Evolutionary conservation across 2,329 filamentous ascomycete genomes (phyloP), one percentile per base, ranked within the genome.

Genomic region (Neophaeococcomyces aloes): DNA sequence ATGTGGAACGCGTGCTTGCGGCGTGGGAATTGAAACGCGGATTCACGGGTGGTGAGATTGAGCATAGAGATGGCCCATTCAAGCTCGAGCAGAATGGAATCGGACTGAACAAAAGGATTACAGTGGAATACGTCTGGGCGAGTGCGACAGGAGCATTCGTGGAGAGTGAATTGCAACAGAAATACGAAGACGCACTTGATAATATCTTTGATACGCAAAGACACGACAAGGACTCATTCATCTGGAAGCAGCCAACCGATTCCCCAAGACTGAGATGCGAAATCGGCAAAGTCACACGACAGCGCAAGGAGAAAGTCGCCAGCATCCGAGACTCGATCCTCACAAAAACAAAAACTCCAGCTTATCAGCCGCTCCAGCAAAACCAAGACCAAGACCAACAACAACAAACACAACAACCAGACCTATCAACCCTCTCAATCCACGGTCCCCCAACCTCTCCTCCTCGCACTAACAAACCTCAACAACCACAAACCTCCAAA

Each of bases 1-100:
- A 88, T 54, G 66, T 87, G 37, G 76, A 77, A 48, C 70, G 75
- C 48, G 75, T 80, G 49, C 61, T 88, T 17, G 81, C 79, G 38
- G 64, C 86, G n/a, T 70, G 80, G 54, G 65, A 67, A 10, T 17
- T 47, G 15, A 29, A 30, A 15, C n/a, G 4, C 6, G 39, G 19
- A 8, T 29, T 29, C 13, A 29, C 43, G 3, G 39, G 29, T 11
- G 40, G 41, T 19, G 43, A 42, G 8, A 17, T 48, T 15, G 39
- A 44, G 27, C 45, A 48, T 21, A 57, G 58, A 29, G 56, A 53
- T 15, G 45, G 56, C n/a, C 53, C 53, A 3, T 68, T 65, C 49
- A 61, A 60, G 21, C 52, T 69, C 31, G 61, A 60, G 23, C 61
- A 64, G 41, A 64, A 65, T 48, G 65, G 66, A 7, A 49, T 65